Evolutionary conservation across 2,329 filamentous ascomycete species (phyloP).

Genomic region (Epichloe sylvatica): DNA sequence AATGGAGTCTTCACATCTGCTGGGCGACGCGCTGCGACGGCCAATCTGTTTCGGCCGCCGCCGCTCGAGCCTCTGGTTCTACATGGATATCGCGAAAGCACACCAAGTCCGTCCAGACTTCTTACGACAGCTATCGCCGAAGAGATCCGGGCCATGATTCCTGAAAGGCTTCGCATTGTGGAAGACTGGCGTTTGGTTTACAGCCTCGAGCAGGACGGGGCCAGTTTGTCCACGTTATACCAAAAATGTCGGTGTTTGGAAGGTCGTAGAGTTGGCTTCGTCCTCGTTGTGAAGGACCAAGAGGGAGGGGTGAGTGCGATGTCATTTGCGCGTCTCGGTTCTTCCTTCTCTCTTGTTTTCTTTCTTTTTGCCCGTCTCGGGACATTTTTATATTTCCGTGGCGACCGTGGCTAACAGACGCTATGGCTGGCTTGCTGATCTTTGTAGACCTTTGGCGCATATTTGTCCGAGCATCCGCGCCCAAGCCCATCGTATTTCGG

Average conservation of each 20-base stretch:
- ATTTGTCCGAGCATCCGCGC: slow-evolving; percentile 78
- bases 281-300: slow-evolving; percentile 72
- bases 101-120: slow-evolving; percentile 46
- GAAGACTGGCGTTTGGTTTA: slow-evolving; percentile 82
- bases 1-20: slow-evolving; percentile 40
- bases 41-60: slow-evolving; percentile 74
- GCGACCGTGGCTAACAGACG: slow-evolving; percentile 1
- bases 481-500: slow-evolving; percentile 79
- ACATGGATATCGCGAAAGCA: slow-evolving; percentile 48
- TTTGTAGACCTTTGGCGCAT: slow-evolving; percentile 69
- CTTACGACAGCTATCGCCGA: slow-evolving; percentile 66
- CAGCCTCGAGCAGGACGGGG: slow-evolving; percentile 82
- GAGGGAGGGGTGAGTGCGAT: slow-evolving; percentile 50
- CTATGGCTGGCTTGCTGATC: neutral
- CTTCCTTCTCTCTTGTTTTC: neutral
- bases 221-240: slow-evolving; percentile 76
- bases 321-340: neutral
- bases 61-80: slow-evolving; percentile 72
- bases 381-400: neutral
- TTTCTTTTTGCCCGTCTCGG: neutral
- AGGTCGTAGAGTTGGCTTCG: slow-evolving; percentile 66
- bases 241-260: slow-evolving; percentile 56
- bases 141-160: slow-evolving; percentile 81
- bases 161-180: slow-evolving; percentile 70
- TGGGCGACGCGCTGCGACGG: slow-evolving; percentile 31